Evolutionary conservation across 2,329 filamentous ascomycete species (phyloP).

Genomic region (Fusarium sp.): DNA sequence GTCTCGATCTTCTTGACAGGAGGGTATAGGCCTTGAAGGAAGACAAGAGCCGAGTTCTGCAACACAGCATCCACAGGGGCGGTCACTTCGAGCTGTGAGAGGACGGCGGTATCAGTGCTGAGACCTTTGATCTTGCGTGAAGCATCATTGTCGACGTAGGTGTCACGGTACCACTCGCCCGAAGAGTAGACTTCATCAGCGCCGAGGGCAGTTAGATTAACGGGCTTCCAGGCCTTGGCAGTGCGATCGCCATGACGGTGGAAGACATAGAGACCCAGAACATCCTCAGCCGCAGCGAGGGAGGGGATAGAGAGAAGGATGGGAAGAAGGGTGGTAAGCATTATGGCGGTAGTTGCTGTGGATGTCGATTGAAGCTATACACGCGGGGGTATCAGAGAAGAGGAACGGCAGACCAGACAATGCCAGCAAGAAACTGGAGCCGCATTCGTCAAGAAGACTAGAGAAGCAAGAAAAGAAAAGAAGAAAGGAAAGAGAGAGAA

Average conservation of each 20-base stretch:
- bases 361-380: constrained; percentile 18
- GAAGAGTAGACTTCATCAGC: constrained; percentile 80
- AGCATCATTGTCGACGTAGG: constrained; percentile 76
- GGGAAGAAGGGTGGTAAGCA: constrained; percentile 57
- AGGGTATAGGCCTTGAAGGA: constrained; percentile 89
- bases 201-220: constrained; percentile 82
- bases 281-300: constrained; percentile 67
- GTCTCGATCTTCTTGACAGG: constrained; percentile 73
- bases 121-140: constrained; percentile 73
- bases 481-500: neutral
- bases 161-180: constrained; percentile 79
- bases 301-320: constrained; percentile 53
- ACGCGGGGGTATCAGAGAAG: constrained; percentile 2
- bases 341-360: constrained; percentile 33
- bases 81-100: constrained; percentile 77
- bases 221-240: constrained; percentile 77
- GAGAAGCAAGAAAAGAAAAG: neutral
- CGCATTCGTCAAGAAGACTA: neutral
- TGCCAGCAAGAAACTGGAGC: neutral
- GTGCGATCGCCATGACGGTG: constrained; percentile 92
- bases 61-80: constrained; percentile 82
- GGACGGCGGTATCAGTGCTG: constrained; percentile 72
- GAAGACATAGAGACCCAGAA: constrained; percentile 88
- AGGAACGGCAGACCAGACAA: neutral
- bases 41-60: constrained; percentile 82